Base-by-base conservation (phyloP, 495 filamentous ascomycete species). In the Glutinoglossum americanum region DNA sequence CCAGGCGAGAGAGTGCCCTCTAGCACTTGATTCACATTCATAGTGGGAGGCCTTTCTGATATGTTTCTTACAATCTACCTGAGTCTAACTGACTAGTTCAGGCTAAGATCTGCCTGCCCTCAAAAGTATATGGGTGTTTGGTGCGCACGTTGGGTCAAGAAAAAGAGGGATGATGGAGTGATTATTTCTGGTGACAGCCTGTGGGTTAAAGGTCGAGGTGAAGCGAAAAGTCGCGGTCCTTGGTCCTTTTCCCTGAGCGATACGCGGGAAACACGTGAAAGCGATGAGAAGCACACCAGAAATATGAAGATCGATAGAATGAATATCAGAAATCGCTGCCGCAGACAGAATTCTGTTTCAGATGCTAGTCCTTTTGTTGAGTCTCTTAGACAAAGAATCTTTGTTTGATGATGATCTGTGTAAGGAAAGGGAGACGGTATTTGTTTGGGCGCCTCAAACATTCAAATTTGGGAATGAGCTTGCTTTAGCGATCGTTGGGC, bases 1-100 rank as follows among this genome's bases (percentile, higher is more conserved):
- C 89, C 89, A 69, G 85, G 79, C 64, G 87, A 88, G 70, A 95
- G 77, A 68, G 89, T 94, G 75, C 85, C 83, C 69, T 85, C 80
- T 74, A 96, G 82, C 73, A 96, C 87, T 71, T 84, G 80, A 68
- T 78, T 83, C 66, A 84, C 80, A 67, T 87, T 76, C 83, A 87
- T 87, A 65, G 65, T 81, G 68, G 66, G 62, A 49, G 19, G 37
- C 1, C 37, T 39, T 55, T n/a, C 25, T 23, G 47, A 49, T 25
- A 27, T n/a, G 47, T 27, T 25, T 9, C 25, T 49, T 49, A 49
- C n/a, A 25, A 23, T 49, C 8, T 49, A 23, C 25, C 25, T 23
- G 25, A 27, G 47, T 49, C 47, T 49, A 49, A 49, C 6, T 9
- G 21, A 23, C n/a, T 8, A 49, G 47, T 27, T n/a, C n/a, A 49